These are phyloP conservation scores for Cucurbita pepo DNA, from an alignment of 306 rosid genomes.

Conservation along the genomic window DNA sequence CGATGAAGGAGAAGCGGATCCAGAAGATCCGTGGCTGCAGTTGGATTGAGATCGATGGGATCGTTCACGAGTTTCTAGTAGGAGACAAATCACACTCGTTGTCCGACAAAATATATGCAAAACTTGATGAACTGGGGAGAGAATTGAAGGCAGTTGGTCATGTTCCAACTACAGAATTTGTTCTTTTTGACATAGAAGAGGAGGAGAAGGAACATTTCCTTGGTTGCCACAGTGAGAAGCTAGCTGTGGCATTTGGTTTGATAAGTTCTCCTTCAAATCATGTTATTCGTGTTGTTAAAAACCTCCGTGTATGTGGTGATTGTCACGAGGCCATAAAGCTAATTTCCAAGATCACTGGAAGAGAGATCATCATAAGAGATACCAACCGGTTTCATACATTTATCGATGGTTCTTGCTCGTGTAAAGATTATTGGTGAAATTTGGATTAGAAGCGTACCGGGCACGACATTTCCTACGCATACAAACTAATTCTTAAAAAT, in stretches of 20 bases:
- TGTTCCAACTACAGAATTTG: slow-evolving; percentile 58
- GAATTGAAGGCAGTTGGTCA: slow-evolving; percentile 54
- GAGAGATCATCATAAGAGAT: not conserved
- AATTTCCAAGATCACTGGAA: not conserved
- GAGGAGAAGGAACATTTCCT: slow-evolving; percentile 22
- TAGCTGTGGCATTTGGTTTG: slow-evolving; percentile 61
- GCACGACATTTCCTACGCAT: too few relatives aligned
- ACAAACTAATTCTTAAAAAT: too few relatives aligned
- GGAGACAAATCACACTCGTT: slow-evolving; percentile 35
- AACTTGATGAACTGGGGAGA: slow-evolving; percentile 34
- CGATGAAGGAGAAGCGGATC: slow-evolving; percentile 38
- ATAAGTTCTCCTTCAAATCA: slow-evolving; percentile 23
- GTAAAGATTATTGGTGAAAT: slow-evolving; percentile 31
- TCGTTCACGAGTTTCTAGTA: not conserved
- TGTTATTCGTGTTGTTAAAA: slow-evolving; percentile 32
- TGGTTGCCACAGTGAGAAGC: slow-evolving; percentile 58
- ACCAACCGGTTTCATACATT: slow-evolving; percentile 31
- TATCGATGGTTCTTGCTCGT: slow-evolving; percentile 24
- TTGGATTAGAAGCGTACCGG: not conserved
- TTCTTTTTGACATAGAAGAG: not conserved
- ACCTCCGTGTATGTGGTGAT: not conserved
- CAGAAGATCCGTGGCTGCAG: slow-evolving; percentile 38
- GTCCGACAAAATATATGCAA: slow-evolving; percentile 42
- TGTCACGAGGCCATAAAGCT: slow-evolving; percentile 1
- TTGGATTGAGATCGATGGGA: not conserved